phyloP scores from a whole-genome alignment of 179 eudicot species.

The Heliamphora pulchella region DNA sequence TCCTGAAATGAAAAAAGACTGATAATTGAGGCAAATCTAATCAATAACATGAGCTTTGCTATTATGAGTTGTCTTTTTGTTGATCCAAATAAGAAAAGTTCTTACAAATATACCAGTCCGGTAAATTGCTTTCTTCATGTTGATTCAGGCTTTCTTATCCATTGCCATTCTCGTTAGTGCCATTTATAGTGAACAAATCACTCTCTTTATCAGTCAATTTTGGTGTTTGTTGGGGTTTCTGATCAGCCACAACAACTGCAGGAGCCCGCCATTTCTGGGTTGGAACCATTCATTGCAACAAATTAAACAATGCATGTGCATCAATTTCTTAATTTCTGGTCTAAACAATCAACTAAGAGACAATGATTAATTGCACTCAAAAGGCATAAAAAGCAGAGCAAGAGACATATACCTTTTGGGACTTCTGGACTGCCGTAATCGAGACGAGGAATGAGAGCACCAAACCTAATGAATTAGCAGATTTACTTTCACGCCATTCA shows the following conservation, averaged over 20 bases:
- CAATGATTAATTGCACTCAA: neutral
- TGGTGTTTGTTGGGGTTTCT: constrained; percentile 11
- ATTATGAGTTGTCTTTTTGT: constrained; percentile 9
- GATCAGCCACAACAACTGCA: constrained; percentile 4
- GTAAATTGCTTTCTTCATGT: constrained; percentile 48
- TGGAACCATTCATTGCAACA: constrained; percentile 33
- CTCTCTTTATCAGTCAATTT: constrained; percentile 22
- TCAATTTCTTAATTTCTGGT: neutral
- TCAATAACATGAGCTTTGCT: neutral
- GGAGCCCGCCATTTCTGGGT: constrained; percentile 10
- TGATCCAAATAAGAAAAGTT: constrained; percentile 7
- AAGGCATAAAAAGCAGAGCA: neutral
- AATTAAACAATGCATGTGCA: neutral
- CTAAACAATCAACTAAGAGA: neutral
- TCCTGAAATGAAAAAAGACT: neutral
- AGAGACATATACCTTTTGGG: constrained; percentile 24
- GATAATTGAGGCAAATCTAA: neutral
- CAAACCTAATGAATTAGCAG: too few relatives aligned
- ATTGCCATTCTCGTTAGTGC: constrained; percentile 38
- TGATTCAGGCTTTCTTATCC: constrained; percentile 35
- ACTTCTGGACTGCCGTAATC: constrained; percentile 44
- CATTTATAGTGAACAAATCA: constrained; percentile 17
- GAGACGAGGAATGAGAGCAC: constrained; percentile 21
- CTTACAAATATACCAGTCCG: constrained; percentile 41
- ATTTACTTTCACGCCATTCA: too few relatives aligned